phyloP scores from a whole-genome alignment of 139 green algal genomes.

The Microglena sp. region DNA sequence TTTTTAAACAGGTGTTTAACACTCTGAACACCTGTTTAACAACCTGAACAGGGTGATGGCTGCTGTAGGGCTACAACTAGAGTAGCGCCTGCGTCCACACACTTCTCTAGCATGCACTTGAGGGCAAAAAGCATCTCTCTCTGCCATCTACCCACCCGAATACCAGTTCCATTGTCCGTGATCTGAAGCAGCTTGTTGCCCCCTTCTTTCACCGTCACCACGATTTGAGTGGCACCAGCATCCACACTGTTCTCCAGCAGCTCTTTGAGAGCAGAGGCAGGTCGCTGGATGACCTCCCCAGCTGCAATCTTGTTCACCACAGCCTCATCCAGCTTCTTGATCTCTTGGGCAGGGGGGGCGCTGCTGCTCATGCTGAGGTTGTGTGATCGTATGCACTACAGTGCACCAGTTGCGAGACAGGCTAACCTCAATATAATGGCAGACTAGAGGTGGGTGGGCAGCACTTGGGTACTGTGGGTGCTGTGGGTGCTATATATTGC shows the following conservation, averaged over 20 bases:
- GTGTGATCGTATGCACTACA: background rate
- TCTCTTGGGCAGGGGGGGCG: conserved; percentile 16
- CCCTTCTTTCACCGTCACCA: conserved; percentile 80
- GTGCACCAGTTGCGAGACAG: background rate
- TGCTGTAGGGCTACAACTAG: no score
- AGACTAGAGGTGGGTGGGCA: no score
- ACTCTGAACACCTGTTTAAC: no score
- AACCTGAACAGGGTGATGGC: no score
- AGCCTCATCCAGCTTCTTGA: conserved; percentile 50
- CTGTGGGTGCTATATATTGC: background rate
- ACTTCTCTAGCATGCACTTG: no score
- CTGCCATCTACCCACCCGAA: conserved; percentile 51
- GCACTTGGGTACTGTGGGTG: background rate
- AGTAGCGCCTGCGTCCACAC: no score
- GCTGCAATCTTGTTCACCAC: conserved; percentile 94
- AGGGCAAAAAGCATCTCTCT: no score
- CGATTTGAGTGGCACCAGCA: conserved; percentile 69
- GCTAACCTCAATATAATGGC: background rate
- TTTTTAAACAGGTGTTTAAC: no score
- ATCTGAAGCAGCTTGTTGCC: conserved; percentile 88
- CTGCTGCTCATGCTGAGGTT: background rate
- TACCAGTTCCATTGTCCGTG: conserved; percentile 83
- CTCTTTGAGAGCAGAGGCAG: conserved; percentile 88
- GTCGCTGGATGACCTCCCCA: conserved; percentile 84
- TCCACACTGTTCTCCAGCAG: conserved; percentile 97